A percentile compares a stretch with the other conserved stretches of the same genome.
Conservation (phyloP, 2,329 filamentous ascomycete species). For the Aspergillus glaucus region DNA sequence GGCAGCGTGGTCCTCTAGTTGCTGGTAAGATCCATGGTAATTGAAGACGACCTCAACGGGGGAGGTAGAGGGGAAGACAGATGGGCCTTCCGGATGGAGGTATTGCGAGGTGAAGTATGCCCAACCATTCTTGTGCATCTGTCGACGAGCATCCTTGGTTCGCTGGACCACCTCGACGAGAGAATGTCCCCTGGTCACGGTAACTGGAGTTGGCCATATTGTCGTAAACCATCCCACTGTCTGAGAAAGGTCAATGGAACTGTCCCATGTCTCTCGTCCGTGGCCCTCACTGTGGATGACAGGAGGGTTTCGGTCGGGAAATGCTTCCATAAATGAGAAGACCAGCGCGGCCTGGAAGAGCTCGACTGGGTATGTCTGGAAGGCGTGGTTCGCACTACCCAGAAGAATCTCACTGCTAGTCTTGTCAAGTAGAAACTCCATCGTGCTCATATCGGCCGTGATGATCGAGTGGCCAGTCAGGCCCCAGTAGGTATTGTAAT, state of each 20-base stretch:
- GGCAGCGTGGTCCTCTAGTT: conserved; percentile 8
- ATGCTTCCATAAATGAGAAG: conserved; percentile 12
- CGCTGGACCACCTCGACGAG: background rate
- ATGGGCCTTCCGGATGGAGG: background rate
- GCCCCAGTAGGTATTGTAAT: conserved; percentile 49
- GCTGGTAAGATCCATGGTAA: conserved; percentile 7
- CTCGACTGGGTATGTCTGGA: conserved; percentile 15
- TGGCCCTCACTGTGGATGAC: conserved; percentile 18
- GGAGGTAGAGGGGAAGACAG: background rate
- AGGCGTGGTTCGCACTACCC: conserved; percentile 1
- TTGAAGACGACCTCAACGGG: conserved; percentile 8
- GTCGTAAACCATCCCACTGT: conserved; percentile 22
- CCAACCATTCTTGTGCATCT: conserved; percentile 1
- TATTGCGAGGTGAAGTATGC: conserved; percentile 4
- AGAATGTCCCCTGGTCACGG: background rate
- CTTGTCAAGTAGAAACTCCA: conserved; percentile 11
- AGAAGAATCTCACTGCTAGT: conserved; percentile 7
- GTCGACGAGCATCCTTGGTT: conserved; percentile 5
- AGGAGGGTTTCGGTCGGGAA: conserved; percentile 10
- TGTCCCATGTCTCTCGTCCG: conserved; percentile 15
- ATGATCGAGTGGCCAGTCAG: conserved; percentile 43
- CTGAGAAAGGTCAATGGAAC: conserved; percentile 11
- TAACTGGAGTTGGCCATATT: background rate
- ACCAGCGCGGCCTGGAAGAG: conserved; percentile 14
- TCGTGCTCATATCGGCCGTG: conserved; percentile 28